Percentiles rank a stretch among this genome's conserved stretches.
Conservation (phyloP, 106 monocot genomes). For the Vanilla planifolia region DNA sequence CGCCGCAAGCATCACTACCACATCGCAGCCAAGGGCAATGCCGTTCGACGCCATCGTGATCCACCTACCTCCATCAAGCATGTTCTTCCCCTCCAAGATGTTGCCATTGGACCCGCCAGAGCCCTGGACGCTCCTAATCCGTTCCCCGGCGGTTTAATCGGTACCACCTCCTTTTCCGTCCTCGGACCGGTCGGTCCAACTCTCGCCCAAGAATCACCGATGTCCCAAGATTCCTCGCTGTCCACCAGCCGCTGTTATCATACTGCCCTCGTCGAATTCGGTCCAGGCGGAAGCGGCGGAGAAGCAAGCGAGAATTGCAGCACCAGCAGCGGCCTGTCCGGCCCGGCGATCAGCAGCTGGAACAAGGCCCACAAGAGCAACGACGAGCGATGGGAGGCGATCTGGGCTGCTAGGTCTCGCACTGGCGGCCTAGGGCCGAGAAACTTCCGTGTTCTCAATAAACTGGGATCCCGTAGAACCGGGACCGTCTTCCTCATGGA, state of each 20-base stretch:
- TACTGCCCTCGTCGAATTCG: slow-evolving; percentile 1
- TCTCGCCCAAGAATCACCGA: neutral
- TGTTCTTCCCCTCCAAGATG: neutral
- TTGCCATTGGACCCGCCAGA: neutral
- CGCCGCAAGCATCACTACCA: neutral
- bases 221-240: too few relatives aligned
- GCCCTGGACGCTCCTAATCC: neutral
- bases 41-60: too few relatives aligned
- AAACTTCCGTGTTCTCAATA: slow-evolving; percentile 20
- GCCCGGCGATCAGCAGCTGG: neutral
- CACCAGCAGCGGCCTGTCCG: neutral
- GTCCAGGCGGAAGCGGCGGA: slow-evolving; percentile 4
- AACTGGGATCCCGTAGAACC: slow-evolving; percentile 24
- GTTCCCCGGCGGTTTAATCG: neutral
- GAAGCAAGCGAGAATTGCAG: slow-evolving; percentile 8
- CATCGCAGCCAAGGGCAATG: slow-evolving; percentile 1
- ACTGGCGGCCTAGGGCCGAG: slow-evolving; percentile 13
- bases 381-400: slow-evolving; percentile 27
- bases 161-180: neutral
- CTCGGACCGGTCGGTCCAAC: neutral
- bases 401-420: slow-evolving; percentile 6
- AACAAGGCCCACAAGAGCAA: slow-evolving; percentile 26
- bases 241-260: slow-evolving; percentile 7
- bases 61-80: neutral
- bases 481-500: slow-evolving; percentile 23